Evolutionary conservation across 1,284 basidiomycete species (phyloP).

Genomic region (Hypsizygus ulmarius): DNA sequence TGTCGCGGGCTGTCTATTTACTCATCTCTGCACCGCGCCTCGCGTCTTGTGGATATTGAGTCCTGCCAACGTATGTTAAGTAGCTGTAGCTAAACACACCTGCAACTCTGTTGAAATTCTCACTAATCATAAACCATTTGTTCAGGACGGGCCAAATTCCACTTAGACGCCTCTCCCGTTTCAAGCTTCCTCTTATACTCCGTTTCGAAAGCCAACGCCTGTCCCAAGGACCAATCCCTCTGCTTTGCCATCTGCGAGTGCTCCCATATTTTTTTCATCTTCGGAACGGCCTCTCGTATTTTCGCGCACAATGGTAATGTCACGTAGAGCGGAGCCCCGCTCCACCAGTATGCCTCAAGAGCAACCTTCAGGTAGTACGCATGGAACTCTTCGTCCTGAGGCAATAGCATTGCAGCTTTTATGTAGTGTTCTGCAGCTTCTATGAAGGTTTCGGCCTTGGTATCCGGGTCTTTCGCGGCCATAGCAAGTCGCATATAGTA

Average conservation of each 20-base stretch:
- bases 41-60: background rate
- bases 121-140: background rate
- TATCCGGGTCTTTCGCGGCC: constrained; percentile 14
- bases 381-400: constrained; percentile 35
- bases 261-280: constrained; percentile 28
- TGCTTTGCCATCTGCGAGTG: constrained; percentile 15
- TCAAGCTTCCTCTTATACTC: constrained; percentile 8
- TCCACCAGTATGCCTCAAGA: constrained; percentile 26
- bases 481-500: constrained; percentile 26
- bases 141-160: background rate
- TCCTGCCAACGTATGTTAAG: too few species aligned
- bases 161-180: constrained; percentile 7
- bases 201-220: constrained; percentile 18
- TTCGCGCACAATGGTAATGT: constrained; percentile 24
- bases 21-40: too few species aligned
- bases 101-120: background rate
- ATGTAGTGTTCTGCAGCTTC: constrained; percentile 26
- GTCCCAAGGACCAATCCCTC: constrained; percentile 12
- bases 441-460: constrained; percentile 11
- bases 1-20: too few species aligned
- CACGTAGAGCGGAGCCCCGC: constrained; percentile 18
- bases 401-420: constrained; percentile 25
- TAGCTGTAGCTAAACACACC: background rate
- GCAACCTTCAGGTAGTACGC: constrained; percentile 26
- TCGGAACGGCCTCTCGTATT: constrained; percentile 24